Evolutionary conservation across 2,329 filamentous ascomycete species (phyloP), one percentile per base, ranked within the genome.

Genomic region (Salinomyces thailandicus): DNA sequence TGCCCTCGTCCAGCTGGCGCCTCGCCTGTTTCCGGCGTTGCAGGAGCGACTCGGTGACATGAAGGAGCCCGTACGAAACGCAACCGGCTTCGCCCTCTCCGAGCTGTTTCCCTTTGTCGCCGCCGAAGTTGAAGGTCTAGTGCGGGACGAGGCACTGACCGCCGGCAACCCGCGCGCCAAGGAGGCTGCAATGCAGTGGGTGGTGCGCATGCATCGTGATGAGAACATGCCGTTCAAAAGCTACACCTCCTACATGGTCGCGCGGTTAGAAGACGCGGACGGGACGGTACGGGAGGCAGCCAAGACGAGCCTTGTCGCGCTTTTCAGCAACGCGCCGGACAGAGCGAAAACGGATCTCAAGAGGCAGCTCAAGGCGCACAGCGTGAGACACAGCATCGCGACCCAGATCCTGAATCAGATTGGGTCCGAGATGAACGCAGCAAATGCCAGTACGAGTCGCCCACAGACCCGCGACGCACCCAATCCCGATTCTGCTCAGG

Each of bases 201-300:
- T 95, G 22, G 70, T 85, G 20, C 79, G 80, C 73, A 93, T 89
- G 79, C 82, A 91, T 58, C 74, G 79, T 54, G 80, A 85, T 36
- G 75, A 86, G 40, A 77, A 76, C 26, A 67, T 95, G 46, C 78
- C 79, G 24, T 95, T 95, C 62, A 81, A 85, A 44, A 68, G 67
- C 52, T 94, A 93, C 57, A 86, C 93, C 2, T 81, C 84, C 2
- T 72, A 73, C 8, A 70, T 95, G 27, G 89, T 95, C 64, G 80
- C 85, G 37, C 73, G 91, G 47, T 72, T 95, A 28, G 89, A 95
- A 62, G 87, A 95, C 59, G 82, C 86, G 7, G 89, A 94, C 58
- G 81, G 82, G 33, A 79, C 77, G 61, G 86, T 95, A 46, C 77
- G 89, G 57, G 86, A 94, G 52, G 73, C 75, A 24, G 85, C 87